Conservation (phyloP, 2,329 filamentous ascomycete genomes). For the Curvularia hawaiiensis region DNA sequence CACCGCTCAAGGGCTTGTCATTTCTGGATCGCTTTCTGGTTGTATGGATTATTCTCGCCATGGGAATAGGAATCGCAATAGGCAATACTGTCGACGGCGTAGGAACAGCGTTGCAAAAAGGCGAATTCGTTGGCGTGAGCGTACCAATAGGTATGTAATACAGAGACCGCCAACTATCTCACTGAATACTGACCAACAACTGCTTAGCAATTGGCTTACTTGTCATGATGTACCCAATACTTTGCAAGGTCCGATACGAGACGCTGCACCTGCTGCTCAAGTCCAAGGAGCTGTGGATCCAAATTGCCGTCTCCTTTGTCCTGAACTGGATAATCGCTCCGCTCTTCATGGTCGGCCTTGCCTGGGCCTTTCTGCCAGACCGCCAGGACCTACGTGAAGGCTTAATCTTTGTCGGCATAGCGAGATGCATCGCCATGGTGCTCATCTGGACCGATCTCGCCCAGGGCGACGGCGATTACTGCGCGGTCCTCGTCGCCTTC, state of each 20-base stretch:
- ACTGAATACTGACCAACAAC: background rate
- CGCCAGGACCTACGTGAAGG: conserved; percentile 62
- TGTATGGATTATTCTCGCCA: conserved; percentile 76
- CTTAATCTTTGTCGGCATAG: conserved; percentile 81
- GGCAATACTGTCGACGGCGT: conserved; percentile 74
- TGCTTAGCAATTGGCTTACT: conserved; percentile 73
- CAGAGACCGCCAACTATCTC: too few relatives aligned
- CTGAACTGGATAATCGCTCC: conserved; percentile 86
- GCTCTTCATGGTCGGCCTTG: conserved; percentile 76
- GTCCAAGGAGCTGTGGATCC: conserved; percentile 71
- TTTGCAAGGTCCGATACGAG: conserved; percentile 85
- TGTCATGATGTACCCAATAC: conserved; percentile 93
- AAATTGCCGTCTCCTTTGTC: conserved; percentile 76
- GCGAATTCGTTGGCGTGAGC: conserved; percentile 73
- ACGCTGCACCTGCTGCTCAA: conserved; percentile 70
- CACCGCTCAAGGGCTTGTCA: conserved; percentile 48
- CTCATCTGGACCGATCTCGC: conserved; percentile 81
- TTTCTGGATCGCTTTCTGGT: conserved; percentile 54
- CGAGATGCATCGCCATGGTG: conserved; percentile 88
- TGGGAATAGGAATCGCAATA: conserved; percentile 74
- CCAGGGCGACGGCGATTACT: conserved; percentile 80
- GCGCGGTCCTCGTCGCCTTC: conserved; percentile 63
- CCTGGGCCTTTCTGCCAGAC: conserved; percentile 62
- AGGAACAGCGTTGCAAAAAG: conserved; percentile 67
- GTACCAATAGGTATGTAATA: conserved; percentile 64